These are phyloP conservation scores for Suhomyces anneliseae DNA, from an alignment of 1,139 yeast species.

Conservation along the genomic window DNA sequence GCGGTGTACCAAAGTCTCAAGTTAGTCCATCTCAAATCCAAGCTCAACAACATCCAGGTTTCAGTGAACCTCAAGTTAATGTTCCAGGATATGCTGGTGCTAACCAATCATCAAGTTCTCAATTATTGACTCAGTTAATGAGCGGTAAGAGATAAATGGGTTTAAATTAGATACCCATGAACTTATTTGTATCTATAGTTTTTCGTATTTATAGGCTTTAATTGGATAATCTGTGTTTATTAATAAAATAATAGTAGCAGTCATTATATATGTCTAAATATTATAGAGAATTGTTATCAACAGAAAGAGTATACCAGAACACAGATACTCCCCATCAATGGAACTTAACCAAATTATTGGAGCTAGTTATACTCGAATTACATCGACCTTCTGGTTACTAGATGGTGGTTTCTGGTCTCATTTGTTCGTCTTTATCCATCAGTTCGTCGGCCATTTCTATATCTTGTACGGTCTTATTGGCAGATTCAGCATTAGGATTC, in stretches of 20 bases:
- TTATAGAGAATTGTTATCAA: too few relatives aligned
- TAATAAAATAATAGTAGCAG: too few relatives aligned
- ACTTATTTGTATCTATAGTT: not conserved
- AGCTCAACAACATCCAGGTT: constrained; percentile 13
- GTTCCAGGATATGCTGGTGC: constrained; percentile 13
- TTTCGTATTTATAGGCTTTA: not conserved
- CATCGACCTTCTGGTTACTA: too few relatives aligned
- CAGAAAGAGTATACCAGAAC: too few relatives aligned
- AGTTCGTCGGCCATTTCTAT: not conserved
- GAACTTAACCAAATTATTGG: too few relatives aligned
- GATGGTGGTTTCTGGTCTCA: constrained; percentile 1
- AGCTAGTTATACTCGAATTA: too few relatives aligned
- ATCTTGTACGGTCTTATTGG: constrained; percentile 1
- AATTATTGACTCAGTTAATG: constrained; percentile 67
- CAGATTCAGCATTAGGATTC: not conserved
- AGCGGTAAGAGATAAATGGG: constrained; percentile 53
- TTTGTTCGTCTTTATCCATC: not conserved
- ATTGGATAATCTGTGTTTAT: not conserved
- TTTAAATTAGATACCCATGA: not conserved
- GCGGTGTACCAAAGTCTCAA: constrained; percentile 15
- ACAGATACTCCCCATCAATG: too few relatives aligned
- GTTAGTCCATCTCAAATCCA: constrained; percentile 14
- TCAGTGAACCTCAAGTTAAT: constrained; percentile 15
- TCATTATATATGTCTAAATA: too few relatives aligned
- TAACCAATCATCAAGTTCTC: constrained; percentile 53